These are phyloP conservation scores for Cercophora samala DNA, from an alignment of 495 filamentous ascomycete species.

Conservation along the genomic window DNA sequence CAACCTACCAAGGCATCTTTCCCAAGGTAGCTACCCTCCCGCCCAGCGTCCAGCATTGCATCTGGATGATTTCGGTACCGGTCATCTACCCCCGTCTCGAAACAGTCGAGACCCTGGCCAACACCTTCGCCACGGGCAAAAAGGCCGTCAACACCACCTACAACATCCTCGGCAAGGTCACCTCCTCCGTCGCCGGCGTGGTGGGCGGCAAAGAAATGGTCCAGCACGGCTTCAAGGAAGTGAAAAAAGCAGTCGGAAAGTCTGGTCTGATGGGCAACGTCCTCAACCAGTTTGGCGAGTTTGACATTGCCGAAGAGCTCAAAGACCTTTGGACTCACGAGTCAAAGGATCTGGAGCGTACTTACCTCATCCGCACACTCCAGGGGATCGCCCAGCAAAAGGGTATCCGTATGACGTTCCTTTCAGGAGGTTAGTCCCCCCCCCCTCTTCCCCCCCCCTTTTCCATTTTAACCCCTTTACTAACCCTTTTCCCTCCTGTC, in stretches of 20 bases:
- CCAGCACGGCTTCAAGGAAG: slow-evolving; percentile 81
- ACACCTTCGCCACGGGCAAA: slow-evolving; percentile 91
- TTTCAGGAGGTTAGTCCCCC: slow-evolving; percentile 65
- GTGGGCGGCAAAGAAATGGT: slow-evolving; percentile 92
- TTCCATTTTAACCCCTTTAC: not conserved
- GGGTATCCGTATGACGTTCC: slow-evolving; percentile 90
- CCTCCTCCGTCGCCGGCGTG: slow-evolving; percentile 87
- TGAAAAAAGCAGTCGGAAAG: slow-evolving; percentile 96
- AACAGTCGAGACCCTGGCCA: slow-evolving; percentile 81
- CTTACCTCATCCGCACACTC: slow-evolving; percentile 91
- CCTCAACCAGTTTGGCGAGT: slow-evolving; percentile 93
- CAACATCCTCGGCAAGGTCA: slow-evolving; percentile 90
- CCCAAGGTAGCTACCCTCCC: slow-evolving; percentile 93
- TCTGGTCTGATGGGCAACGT: slow-evolving; percentile 90
- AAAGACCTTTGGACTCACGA: slow-evolving; percentile 98
- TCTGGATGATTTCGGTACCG: slow-evolving; percentile 91
- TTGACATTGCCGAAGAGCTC: slow-evolving; percentile 90
- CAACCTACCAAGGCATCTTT: slow-evolving; percentile 95
- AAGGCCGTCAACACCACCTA: slow-evolving; percentile 93
- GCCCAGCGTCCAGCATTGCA: slow-evolving; percentile 87
- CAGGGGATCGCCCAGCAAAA: slow-evolving; percentile 94
- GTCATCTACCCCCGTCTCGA: slow-evolving; percentile 89
- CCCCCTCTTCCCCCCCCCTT: not conserved
- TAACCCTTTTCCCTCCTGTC: slow-evolving; percentile 12
- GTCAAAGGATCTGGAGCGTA: slow-evolving; percentile 93